Conservation (phyloP, 2,329 filamentous ascomycete genomes). For the Penicillium sumatraense region DNA sequence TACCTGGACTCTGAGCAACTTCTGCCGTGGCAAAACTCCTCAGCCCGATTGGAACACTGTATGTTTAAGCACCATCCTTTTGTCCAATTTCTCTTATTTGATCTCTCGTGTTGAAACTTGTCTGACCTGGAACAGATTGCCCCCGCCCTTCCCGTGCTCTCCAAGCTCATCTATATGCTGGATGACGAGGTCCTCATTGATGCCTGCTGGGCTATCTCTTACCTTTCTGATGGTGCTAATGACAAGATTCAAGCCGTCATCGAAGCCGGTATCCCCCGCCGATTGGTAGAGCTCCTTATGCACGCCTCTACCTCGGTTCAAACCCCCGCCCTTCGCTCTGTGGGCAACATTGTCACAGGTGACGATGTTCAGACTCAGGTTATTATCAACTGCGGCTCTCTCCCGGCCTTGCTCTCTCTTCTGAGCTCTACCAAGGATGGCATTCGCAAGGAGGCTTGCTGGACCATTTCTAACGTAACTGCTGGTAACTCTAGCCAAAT, state of each 20-base stretch:
- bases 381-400: conserved; percentile 96
- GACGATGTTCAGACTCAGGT: conserved; percentile 99
- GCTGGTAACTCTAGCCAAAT: conserved; percentile 98
- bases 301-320: conserved; percentile 98
- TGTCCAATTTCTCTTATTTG: not conserved
- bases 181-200: conserved; percentile 98
- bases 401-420: conserved; percentile 89
- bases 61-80: conserved; percentile 54
- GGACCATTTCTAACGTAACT: conserved; percentile 99
- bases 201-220: conserved; percentile 99
- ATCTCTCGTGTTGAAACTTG: conserved; percentile 18
- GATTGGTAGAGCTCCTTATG: conserved; percentile 95
- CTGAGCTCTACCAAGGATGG: conserved; percentile 97
- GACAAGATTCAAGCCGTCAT: conserved; percentile 99
- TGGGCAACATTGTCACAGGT: conserved; percentile 98
- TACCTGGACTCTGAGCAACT: conserved; percentile 99
- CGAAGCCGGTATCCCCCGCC: conserved; percentile 94
- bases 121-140: conserved; percentile 68
- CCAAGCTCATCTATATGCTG: conserved; percentile 97
- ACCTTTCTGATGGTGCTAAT: conserved; percentile 95
- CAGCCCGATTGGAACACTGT: conserved; percentile 98
- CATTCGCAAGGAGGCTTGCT: conserved; percentile 98
- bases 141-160: conserved; percentile 89
- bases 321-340: conserved; percentile 93
- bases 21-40: conserved; percentile 98